Base-by-base conservation (phyloP, 148 eudicot genomes). In the Drosera capensis region DNA sequence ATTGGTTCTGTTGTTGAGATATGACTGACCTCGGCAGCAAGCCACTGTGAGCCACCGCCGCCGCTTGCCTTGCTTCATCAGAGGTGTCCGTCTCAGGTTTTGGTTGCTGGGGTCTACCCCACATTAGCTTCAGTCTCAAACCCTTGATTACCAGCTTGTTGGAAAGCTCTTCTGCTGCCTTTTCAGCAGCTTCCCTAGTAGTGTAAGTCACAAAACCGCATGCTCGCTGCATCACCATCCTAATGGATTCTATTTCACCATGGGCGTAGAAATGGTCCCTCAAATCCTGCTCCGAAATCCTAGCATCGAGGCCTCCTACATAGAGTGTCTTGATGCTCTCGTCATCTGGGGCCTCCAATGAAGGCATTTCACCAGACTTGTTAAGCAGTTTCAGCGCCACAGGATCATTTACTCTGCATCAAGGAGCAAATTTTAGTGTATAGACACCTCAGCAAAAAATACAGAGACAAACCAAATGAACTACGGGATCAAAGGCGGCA, bases 311-410 rank as follows among this genome's bases (percentile, higher is more conserved):
- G 47, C 99, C 95, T 29, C 99, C 99, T 0, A 90, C 80, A 23
- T 90, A 90, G 22, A 90, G 72, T 40, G 99, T 90, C 59, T 71
- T 78, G 38, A 92, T 85, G 71, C 86, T 78, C 63, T 85, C 94
- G 7, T 92, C 95, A 1, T 85, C 99, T 0, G 99, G 99, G 28
- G 95, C 70, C 49, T 76, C 88, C 46, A 81, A 38, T 3, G 88
- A 67, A 45, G 88, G 87, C 99, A 90, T 90, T 56, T 85, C 94
- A 49, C 95, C 99, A 22, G 94, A 95, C 66, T 90, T 90, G 58
- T 68, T 79, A 20, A 90, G 80, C 36, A 85, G 84, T 73, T 92
- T 85, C 70, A 76, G 2, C 8, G 99, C 99, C 56, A 92, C 99
- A 1, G 95, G 95, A 52, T 92, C 99, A 45, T 92, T 92, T 35